These are phyloP conservation scores for Glutinoglossum americanum DNA, from an alignment of 495 filamentous ascomycete species.

Conservation along the genomic window DNA sequence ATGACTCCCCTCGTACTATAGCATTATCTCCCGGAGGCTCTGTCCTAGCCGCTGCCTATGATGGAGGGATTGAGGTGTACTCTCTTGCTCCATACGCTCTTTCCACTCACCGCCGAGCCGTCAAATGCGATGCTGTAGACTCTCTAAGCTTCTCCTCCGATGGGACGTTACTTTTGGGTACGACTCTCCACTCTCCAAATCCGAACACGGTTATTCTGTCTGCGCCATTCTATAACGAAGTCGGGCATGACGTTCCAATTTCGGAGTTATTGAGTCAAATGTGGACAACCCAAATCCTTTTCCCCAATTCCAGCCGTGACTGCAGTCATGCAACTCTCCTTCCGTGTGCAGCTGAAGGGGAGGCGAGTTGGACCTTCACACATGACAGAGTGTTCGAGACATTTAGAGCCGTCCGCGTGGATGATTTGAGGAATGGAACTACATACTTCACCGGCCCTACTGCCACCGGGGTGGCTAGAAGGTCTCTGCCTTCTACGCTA, in stretches of 20 bases:
- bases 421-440: conserved; percentile 51
- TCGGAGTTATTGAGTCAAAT: conserved; percentile 50
- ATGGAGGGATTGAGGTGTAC: conserved; percentile 70
- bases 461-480: conserved; percentile 7
- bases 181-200: conserved; percentile 37
- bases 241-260: conserved; percentile 28
- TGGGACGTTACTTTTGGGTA: conserved; percentile 67
- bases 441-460: conserved; percentile 63
- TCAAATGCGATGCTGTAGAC: conserved; percentile 66
- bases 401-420: conserved; percentile 54
- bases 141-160: conserved; percentile 62
- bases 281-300: conserved; percentile 79
- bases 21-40: conserved; percentile 60
- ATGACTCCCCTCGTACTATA: conserved; percentile 56
- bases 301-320: conserved; percentile 53
- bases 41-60: conserved; percentile 70
- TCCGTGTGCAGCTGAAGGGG: conserved; percentile 43
- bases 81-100: conserved; percentile 41
- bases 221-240: conserved; percentile 50
- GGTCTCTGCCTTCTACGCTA: conserved; percentile 35
- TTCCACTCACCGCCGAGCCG: conserved; percentile 48
- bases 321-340: conserved; percentile 60
- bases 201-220: conserved; percentile 58
- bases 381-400: conserved; percentile 57
- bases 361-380: conserved; percentile 58